These are phyloP conservation scores for Cryptosporidium ryanae DNA, from an alignment of 169 alveolate genomes.

Conservation along the genomic window DNA sequence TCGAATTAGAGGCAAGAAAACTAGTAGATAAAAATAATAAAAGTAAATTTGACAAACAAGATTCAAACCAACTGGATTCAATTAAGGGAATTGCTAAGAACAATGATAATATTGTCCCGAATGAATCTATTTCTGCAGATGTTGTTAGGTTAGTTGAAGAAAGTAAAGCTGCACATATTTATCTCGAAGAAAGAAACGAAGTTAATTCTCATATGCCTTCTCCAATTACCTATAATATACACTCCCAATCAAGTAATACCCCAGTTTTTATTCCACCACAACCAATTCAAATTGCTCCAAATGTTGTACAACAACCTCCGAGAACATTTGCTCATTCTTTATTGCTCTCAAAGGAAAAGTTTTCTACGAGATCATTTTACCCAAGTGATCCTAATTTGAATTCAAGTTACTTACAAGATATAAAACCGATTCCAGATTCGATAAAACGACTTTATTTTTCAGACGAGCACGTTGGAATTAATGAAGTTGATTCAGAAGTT, in stretches of 20 bases:
- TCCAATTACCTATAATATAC: constrained; percentile 1
- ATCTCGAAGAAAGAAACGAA: constrained; percentile 2
- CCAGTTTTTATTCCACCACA: constrained; percentile 52
- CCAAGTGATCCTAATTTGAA: constrained; percentile 60
- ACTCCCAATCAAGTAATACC: constrained; percentile 10
- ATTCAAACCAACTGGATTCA: background rate
- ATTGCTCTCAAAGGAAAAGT: constrained; percentile 68
- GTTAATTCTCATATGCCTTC: background rate
- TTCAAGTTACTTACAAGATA: constrained; percentile 18
- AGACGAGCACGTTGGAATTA: background rate
- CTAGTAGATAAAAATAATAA: constrained; percentile 47
- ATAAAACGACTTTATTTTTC: constrained; percentile 19
- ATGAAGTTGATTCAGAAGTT: background rate
- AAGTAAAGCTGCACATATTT: background rate
- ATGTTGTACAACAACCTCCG: constrained; percentile 72
- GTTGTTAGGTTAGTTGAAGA: constrained; percentile 22
- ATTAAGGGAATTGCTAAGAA: constrained; percentile 22
- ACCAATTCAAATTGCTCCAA: constrained; percentile 69
- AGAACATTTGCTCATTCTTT: constrained; percentile 64
- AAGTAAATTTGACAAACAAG: constrained; percentile 2
- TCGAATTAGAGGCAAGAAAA: constrained; percentile 40
- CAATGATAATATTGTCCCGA: background rate
- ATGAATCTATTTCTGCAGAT: background rate
- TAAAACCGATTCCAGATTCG: constrained; percentile 56
- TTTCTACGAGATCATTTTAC: constrained; percentile 30